Evolutionary conservation across 1,139 yeast genomes (phyloP).

Genomic region (Pichia sp.): DNA sequence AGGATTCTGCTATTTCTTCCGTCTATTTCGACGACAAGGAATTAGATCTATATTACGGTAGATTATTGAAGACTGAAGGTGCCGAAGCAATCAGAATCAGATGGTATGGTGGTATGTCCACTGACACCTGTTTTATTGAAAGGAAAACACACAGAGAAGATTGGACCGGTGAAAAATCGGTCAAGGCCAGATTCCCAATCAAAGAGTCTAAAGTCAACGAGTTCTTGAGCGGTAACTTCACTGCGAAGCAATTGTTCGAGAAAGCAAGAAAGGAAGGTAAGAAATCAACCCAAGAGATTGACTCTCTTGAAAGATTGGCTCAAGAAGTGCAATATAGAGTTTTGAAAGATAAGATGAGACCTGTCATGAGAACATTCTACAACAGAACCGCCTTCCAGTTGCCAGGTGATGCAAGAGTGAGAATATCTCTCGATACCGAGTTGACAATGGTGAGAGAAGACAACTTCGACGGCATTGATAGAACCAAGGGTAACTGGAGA

Average conservation of each 20-base stretch:
- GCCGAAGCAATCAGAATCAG: slow-evolving; percentile 97
- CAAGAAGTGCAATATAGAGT: slow-evolving; percentile 88
- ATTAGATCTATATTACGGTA: slow-evolving; percentile 88
- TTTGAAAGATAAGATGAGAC: slow-evolving; percentile 77
- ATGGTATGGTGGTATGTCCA: slow-evolving; percentile 98
- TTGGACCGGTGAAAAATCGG: slow-evolving; percentile 99
- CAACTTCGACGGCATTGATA: slow-evolving; percentile 85
- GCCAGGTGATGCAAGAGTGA: slow-evolving; percentile 98
- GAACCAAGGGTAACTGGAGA: slow-evolving; percentile 94
- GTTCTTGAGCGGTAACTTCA: slow-evolving; percentile 75
- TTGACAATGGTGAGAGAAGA: slow-evolving; percentile 95
- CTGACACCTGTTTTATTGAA: slow-evolving; percentile 90
- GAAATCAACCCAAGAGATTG: slow-evolving; percentile 81
- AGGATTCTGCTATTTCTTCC: slow-evolving; percentile 94
- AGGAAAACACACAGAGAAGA: slow-evolving; percentile 98
- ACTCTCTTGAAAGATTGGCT: slow-evolving; percentile 85
- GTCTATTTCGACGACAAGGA: slow-evolving; percentile 88
- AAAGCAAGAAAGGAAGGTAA: slow-evolving; percentile 91
- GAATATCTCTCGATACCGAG: slow-evolving; percentile 95
- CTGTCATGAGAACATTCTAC: slow-evolving; percentile 92
- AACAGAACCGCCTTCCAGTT: slow-evolving; percentile 98
- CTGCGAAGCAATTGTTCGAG: slow-evolving; percentile 86
- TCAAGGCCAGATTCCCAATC: slow-evolving; percentile 88
- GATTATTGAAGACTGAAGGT: slow-evolving; percentile 94
- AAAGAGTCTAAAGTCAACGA: slow-evolving; percentile 88